These are phyloP conservation scores for Gyrodon lividus DNA, from an alignment of 768 basidiomycete species.

Conservation along the genomic window DNA sequence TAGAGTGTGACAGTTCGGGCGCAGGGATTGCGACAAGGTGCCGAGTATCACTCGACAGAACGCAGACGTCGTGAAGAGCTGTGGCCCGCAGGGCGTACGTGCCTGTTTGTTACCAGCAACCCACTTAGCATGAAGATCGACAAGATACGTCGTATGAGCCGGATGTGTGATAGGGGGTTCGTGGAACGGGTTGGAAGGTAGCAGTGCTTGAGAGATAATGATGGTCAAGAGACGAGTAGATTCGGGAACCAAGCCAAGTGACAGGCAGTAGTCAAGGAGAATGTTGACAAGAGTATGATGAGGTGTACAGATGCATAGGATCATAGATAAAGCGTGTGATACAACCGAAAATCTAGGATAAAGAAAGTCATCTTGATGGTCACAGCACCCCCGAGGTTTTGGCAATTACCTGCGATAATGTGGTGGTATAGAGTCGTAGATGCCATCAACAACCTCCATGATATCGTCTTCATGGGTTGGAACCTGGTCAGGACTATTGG, in stretches of 20 bases:
- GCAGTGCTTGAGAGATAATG: conserved; percentile 41
- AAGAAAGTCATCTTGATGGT: conserved; percentile 4
- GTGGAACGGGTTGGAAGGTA: conserved; percentile 21
- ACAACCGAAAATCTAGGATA: conserved; percentile 44
- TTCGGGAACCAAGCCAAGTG: conserved; percentile 43
- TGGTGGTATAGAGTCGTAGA: conserved; percentile 55
- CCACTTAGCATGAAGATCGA: conserved; percentile 45
- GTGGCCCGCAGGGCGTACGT: background rate
- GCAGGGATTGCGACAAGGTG: conserved; percentile 19
- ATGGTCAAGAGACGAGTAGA: conserved; percentile 41
- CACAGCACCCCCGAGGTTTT: conserved; percentile 6
- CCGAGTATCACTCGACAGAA: conserved; percentile 25
- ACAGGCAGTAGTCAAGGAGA: conserved; percentile 51
- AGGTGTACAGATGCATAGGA: conserved; percentile 44
- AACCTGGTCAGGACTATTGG: conserved; percentile 22
- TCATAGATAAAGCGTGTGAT: conserved; percentile 51
- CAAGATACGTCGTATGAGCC: conserved; percentile 46
- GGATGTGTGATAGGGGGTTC: conserved; percentile 41
- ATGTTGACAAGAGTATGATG: conserved; percentile 48
- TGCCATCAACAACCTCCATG: conserved; percentile 30
- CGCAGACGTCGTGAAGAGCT: conserved; percentile 25
- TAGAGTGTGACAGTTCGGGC: conserved; percentile 33
- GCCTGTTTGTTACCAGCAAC: conserved; percentile 11
- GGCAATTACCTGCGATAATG: conserved; percentile 47
- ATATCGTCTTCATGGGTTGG: conserved; percentile 22